Conservation (phyloP, 2,329 filamentous ascomycete genomes). For the Calonectria hawksworthii region DNA sequence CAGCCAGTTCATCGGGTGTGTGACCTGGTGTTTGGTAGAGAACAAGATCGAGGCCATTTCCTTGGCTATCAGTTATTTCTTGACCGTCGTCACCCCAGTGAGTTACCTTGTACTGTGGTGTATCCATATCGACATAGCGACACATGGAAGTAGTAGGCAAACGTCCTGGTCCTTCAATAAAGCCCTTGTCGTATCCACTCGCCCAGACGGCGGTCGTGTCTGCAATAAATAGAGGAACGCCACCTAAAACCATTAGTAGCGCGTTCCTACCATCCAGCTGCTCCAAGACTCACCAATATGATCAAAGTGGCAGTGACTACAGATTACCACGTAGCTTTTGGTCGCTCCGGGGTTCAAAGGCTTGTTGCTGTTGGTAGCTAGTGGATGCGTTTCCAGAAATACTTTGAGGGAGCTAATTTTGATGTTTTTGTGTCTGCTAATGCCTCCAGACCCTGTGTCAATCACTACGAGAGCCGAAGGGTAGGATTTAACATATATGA, state of each 20-base stretch:
- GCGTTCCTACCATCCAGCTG: too few relatives aligned
- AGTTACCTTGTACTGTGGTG: slow-evolving; percentile 56
- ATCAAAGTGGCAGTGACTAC: slow-evolving; percentile 63
- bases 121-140: slow-evolving; percentile 51
- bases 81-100: slow-evolving; percentile 57
- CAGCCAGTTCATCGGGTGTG: slow-evolving; percentile 60
- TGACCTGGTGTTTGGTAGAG: slow-evolving; percentile 62
- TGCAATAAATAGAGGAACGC: slow-evolving; percentile 52
- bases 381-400: slow-evolving; percentile 57
- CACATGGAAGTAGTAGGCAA: slow-evolving; percentile 57
- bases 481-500: slow-evolving; percentile 62
- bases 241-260: slow-evolving; percentile 39
- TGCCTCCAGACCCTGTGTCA: slow-evolving; percentile 61
- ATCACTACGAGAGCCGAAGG: slow-evolving; percentile 54
- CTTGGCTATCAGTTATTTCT: slow-evolving; percentile 40
- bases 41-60: slow-evolving; percentile 51
- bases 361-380: slow-evolving; percentile 49
- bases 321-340: slow-evolving; percentile 57
- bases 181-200: slow-evolving; percentile 52
- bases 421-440: slow-evolving; percentile 46
- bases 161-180: slow-evolving; percentile 52
- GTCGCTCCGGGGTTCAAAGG: slow-evolving; percentile 53
- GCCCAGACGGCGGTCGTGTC: slow-evolving; percentile 45
- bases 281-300: slow-evolving; percentile 47
- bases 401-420: slow-evolving; percentile 48